Evolutionary conservation across 805 yeast genomes (phyloP).

Genomic region (Metschnikowia borealis): DNA sequence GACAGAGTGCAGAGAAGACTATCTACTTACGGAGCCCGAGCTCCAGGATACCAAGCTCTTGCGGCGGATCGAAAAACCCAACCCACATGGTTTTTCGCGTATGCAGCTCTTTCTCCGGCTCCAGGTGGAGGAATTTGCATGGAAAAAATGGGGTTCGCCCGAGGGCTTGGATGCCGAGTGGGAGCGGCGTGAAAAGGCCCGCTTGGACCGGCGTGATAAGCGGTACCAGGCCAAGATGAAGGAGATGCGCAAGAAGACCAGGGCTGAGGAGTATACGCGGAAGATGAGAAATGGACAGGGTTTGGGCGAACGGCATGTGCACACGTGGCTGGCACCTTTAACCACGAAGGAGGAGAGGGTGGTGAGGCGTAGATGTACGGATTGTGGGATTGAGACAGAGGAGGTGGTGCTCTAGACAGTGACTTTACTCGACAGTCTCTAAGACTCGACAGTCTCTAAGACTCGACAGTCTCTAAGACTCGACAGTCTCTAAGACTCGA

Average conservation of each 20-base stretch:
- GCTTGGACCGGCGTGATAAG: conserved; percentile 70
- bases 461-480: no score
- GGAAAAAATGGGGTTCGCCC: conserved; percentile 90
- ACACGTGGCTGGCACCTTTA: conserved; percentile 66
- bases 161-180: conserved; percentile 91
- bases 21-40: conserved; percentile 90
- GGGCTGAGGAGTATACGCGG: conserved; percentile 87
- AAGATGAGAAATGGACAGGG: conserved; percentile 54
- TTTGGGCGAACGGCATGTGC: conserved; percentile 61
- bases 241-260: conserved; percentile 85
- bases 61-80: conserved; percentile 81
- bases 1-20: conserved; percentile 93
- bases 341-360: conserved; percentile 14
- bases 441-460: no score
- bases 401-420: conserved; percentile 61
- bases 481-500: no score
- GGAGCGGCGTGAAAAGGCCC: conserved; percentile 72
- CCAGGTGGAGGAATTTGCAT: conserved; percentile 92
- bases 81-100: conserved; percentile 89
- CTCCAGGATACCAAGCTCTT: conserved; percentile 64
- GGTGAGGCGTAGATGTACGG: conserved; percentile 61
- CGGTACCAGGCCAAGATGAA: conserved; percentile 71
- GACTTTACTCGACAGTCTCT: no score
- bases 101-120: conserved; percentile 90
- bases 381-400: conserved; percentile 81